Evolutionary conservation across 208 protist species (phyloP), one percentile per base, ranked within the genome.

Genomic region (Leishmania tropica): DNA sequence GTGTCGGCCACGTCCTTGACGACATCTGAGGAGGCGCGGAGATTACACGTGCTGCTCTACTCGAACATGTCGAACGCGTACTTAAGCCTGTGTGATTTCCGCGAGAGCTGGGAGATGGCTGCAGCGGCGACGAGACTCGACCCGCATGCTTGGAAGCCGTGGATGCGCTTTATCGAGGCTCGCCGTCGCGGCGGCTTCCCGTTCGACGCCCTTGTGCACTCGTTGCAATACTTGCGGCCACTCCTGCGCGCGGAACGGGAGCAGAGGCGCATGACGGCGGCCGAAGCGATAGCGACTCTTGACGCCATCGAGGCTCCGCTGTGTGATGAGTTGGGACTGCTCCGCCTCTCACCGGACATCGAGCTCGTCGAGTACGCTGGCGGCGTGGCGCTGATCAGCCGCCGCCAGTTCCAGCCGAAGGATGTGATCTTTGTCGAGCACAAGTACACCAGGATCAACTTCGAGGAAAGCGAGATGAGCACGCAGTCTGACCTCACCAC

Each of bases 161-260:
- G 87, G 83, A 67, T 97, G 62, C 92, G 94, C 13, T 95, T 88
- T 74, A 83, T 97, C 51, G 85, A 95, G 70, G 89, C 90, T 5
- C 86, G 89, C 3, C 87, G 87, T 28, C 81, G 86, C 31, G 88
- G 35, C 31, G 92, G 92, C 1, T 94, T 87, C 82, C 84, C 90
- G 1, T 97, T 97, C 79, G 94, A 97, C 67, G 94, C 92, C 13
- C 90, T 96, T 78, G 94, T 97, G 31, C 76, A 89, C 67, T 84
- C 86, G 4, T 79, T 95, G 13, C 86, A 85, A 17, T 85, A 92
- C 72, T 64, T 95, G 42, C 90, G 90, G 0, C 92, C 94, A 1
- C 83, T 96, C 11, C 75, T 96, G 10, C 88, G 91, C 3, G 60
- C 31, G 42, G 62, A 88, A 42, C 51, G 67, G 56, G 81, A 85